phyloP scores from a whole-genome alignment of 129 eudicot species.

The Chrysanthemum makinoi region DNA sequence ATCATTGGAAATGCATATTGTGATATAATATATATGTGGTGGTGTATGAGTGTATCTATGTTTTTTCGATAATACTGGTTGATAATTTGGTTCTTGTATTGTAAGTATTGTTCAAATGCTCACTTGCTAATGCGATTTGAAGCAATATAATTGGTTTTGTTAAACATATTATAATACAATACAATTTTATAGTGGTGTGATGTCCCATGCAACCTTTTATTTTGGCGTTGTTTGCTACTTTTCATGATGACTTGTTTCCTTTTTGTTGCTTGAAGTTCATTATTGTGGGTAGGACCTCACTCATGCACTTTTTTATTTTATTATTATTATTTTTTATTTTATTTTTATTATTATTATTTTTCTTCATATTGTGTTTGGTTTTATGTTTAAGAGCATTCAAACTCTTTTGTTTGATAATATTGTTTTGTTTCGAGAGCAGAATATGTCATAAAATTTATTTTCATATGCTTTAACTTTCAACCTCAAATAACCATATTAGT shows the following conservation, averaged over 20 bases:
- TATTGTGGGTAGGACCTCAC: not conserved
- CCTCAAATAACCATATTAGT: too few species aligned
- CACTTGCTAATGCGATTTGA: not conserved
- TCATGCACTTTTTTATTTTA: too few species aligned
- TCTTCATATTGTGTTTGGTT: too few species aligned
- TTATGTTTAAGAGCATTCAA: too few species aligned
- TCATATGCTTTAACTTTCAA: too few species aligned
- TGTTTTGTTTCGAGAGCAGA: too few species aligned
- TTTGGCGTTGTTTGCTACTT: not conserved
- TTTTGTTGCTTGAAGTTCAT: not conserved
- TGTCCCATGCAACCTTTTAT: not conserved
- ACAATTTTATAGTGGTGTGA: not conserved
- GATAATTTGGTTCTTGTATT: not conserved
- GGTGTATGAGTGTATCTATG: not conserved
- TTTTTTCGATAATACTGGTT: not conserved
- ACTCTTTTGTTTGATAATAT: too few species aligned
- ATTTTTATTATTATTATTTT: too few species aligned
- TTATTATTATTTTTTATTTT: too few species aligned
- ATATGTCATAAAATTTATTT: too few species aligned
- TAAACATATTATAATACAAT: constrained; percentile 1
- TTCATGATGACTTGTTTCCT: not conserved
- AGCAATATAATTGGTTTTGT: not conserved
- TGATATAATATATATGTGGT: not conserved
- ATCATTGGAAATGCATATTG: not conserved
- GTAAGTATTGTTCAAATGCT: not conserved